Evolutionary conservation across 2,329 filamentous ascomycete species (phyloP).

Genomic region (Calonectria multiphialidica): DNA sequence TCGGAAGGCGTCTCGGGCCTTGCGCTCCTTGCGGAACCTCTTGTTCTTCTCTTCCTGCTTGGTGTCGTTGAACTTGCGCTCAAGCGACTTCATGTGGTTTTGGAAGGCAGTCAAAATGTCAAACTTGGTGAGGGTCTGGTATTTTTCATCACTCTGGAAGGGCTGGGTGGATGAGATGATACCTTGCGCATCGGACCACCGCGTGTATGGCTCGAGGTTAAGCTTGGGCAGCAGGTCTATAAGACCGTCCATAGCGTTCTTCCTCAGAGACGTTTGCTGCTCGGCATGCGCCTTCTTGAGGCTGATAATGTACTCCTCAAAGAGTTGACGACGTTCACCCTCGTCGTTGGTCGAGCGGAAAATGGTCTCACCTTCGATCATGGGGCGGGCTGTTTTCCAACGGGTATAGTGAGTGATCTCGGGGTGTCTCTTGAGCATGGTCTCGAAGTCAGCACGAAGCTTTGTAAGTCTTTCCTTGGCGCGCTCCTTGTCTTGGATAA

Average conservation of each 20-base stretch:
- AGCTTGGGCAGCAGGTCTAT: slow-evolving; percentile 82
- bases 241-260: slow-evolving; percentile 87
- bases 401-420: slow-evolving; percentile 98
- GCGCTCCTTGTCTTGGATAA: slow-evolving; percentile 92
- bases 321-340: slow-evolving; percentile 87
- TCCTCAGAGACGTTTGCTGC: slow-evolving; percentile 77
- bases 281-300: slow-evolving; percentile 86
- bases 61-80: slow-evolving; percentile 90
- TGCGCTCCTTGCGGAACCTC: slow-evolving; percentile 85
- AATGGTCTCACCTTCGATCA: slow-evolving; percentile 94
- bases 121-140: slow-evolving; percentile 85
- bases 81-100: slow-evolving; percentile 92
- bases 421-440: slow-evolving; percentile 95
- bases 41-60: slow-evolving; percentile 88
- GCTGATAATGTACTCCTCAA: slow-evolving; percentile 91
- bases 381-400: slow-evolving; percentile 95
- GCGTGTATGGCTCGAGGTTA: slow-evolving; percentile 90
- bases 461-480: slow-evolving; percentile 94
- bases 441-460: slow-evolving; percentile 92
- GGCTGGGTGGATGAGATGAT: slow-evolving; percentile 82
- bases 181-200: slow-evolving; percentile 91
- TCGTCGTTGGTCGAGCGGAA: slow-evolving; percentile 94
- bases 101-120: slow-evolving; percentile 95
- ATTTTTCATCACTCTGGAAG: slow-evolving; percentile 86
- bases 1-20: slow-evolving; percentile 85